Base-by-base conservation (phyloP, 2,329 filamentous ascomycete genomes). In the Teratosphaeria gauchensis region DNA sequence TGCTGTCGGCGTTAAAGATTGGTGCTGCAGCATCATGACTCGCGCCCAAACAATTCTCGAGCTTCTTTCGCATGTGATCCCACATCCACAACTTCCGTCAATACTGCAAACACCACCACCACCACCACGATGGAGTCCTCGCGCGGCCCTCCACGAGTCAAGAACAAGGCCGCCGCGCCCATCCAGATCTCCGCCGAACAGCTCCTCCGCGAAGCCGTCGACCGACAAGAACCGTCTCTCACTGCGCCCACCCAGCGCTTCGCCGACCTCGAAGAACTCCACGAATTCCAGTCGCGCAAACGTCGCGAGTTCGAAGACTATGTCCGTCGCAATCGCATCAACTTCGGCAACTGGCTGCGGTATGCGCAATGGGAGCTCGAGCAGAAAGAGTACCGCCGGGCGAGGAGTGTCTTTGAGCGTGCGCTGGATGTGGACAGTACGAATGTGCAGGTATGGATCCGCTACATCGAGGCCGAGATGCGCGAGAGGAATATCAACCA, bases 281-380 rank as follows among this genome's bases (percentile, higher is more conserved):
- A 97, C 78, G 94, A 97, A 76, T 96, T 89, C 75, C 94, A 99
- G 75, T 92, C 92, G 57, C 85, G 94, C 64, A 97, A 97, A 78
- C 83, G 94, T 66, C 94, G 92, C 74, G 94, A 96, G 70, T 99
- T 96, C 68, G 94, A 99, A 76, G 90, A 96, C 78, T 97, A 97
- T 86, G 90, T 97, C 61, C 87, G 91, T 64, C 88, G 94, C 64
- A 97, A 97, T 72, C 80, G 92, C 70, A 82, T 96, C 72, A 96
- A 95, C 71, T 91, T 97, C 82, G 95, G 95, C 80, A 97, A 97
- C 76, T 99, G 94, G 94, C 90, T 94, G 82, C 89, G 92, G 70
- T 99, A 99, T 80, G 92, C 94, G 58, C 84, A 89, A 67, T 99
- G 92, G 90, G 94, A 99, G 78, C 82, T 97, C 61, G 92, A 99